These are phyloP conservation scores for Heterobasidion occidentale DNA, from an alignment of 1,284 basidiomycete species.

Conservation along the genomic window DNA sequence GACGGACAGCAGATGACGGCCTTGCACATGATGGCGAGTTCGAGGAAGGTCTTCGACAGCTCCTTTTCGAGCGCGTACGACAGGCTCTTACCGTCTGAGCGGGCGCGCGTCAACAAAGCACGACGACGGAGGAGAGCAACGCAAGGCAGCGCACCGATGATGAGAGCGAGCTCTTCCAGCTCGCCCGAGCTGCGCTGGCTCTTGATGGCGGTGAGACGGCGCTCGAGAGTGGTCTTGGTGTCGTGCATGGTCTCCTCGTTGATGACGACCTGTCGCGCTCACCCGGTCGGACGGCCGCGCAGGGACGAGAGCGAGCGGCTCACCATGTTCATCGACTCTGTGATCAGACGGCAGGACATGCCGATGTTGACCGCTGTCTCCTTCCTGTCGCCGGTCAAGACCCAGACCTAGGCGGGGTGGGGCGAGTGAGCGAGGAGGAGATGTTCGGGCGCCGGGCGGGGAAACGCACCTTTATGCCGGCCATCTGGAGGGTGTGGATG, in stretches of 20 bases:
- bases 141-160: conserved; percentile 65
- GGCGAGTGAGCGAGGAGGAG: neutral
- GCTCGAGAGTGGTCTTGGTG: conserved; percentile 83
- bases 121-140: neutral
- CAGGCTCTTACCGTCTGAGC: conserved; percentile 87
- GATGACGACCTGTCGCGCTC: conserved; percentile 66
- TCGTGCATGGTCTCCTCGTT: conserved; percentile 86
- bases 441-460: neutral
- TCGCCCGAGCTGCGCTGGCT: conserved; percentile 88
- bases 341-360: conserved; percentile 92
- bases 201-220: conserved; percentile 87
- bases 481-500: conserved; percentile 95
- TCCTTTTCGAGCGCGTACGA: conserved; percentile 92
- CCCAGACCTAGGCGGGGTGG: conserved; percentile 68
- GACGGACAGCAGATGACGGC: conserved; percentile 92
- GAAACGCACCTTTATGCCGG: conserved; percentile 81
- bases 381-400: conserved; percentile 95
- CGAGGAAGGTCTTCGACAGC: conserved; percentile 82
- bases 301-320: conserved; percentile 16
- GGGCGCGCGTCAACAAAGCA: neutral
- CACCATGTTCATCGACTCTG: conserved; percentile 97
- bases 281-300: neutral
- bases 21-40: conserved; percentile 95
- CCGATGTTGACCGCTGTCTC: conserved; percentile 99
- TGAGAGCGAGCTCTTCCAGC: conserved; percentile 85